Evolutionary conservation across 345 rosid genomes (phyloP), one percentile per base, ranked within the genome.

Genomic region (Salix brachista): DNA sequence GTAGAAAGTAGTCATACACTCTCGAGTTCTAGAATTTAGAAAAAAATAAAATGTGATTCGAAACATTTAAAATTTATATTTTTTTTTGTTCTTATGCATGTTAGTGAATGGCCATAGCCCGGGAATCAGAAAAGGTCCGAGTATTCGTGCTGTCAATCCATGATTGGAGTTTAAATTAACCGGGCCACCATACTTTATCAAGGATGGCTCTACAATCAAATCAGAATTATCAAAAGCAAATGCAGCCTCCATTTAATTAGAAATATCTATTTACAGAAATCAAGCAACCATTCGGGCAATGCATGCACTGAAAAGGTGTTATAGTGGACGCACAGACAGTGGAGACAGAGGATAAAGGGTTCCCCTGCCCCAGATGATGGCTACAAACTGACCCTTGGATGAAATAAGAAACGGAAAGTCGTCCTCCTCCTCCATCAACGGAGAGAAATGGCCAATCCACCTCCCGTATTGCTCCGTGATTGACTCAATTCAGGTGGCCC

Each of bases 381-480:
- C 21, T 19, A 19, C 60, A 54, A 7, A 21, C 60, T 54, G 60
- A 21, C 23, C 60, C 60, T 54, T 8, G 12, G 4, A 54, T 21
- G 23, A 21, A 54, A 54, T 54, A 54, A 54, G 25, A 54, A 54
- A 54, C 23, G 21, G 6, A 54, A 54, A 54, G 60, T 54, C 46
- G 46, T 36, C 37, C 1, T 36, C 37, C 7, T 42, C 60, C 60
- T 54, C 60, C 60, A 19, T 54, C 60, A 21, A 8, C 9, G 60
- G 60, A 54, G 58, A 52, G 19, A 52, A 52, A 52, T 52, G 23
- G 25, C 4, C 6, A 28, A 1, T 42, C 69, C 68, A n/a, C 30
- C 56, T 18, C 41, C 56, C 36, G 13, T 8, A 10, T 73, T 62
- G 58, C 69, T 56, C 79, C 84, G 73, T 70, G 73, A 78, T 70